Conservation (phyloP, 73 alveolate genomes). For the Breviolum minutum region DNA sequence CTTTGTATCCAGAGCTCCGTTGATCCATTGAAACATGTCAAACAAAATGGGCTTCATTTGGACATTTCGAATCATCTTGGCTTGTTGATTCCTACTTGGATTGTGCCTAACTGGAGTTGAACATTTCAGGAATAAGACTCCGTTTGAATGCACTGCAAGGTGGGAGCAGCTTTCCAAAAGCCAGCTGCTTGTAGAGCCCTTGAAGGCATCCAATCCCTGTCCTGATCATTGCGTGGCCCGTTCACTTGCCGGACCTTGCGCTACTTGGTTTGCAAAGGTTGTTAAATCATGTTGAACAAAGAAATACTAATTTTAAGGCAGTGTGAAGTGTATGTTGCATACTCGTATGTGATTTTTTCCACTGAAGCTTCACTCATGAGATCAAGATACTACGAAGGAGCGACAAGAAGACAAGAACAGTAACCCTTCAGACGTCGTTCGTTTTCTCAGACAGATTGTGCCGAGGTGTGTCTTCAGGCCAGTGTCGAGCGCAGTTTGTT, state of each 20-base stretch:
- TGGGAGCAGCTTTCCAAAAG: conserved; percentile 20
- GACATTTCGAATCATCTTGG: too few relatives aligned
- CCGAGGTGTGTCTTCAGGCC: conserved; percentile 1
- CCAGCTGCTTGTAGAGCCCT: conserved; percentile 13
- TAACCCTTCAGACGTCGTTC: background rate
- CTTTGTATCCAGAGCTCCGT: too few relatives aligned
- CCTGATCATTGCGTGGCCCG: conserved; percentile 17
- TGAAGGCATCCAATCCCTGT: conserved; percentile 19
- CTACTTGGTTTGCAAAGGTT: background rate
- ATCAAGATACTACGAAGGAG: background rate
- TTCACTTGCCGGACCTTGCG: conserved; percentile 5
- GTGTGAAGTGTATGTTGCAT: background rate
- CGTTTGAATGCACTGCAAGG: background rate
- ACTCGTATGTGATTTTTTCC: background rate
- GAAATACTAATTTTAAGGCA: background rate
- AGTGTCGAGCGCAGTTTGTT: background rate
- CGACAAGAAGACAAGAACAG: background rate
- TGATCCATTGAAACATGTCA: too few relatives aligned
- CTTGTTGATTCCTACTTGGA: too few relatives aligned
- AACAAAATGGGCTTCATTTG: too few relatives aligned
- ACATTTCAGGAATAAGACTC: too few relatives aligned
- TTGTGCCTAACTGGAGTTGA: too few relatives aligned
- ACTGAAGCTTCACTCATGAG: background rate
- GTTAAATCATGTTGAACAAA: background rate
- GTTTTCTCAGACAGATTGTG: too few relatives aligned